These are phyloP conservation scores for Mycena venus DNA, from an alignment of 768 basidiomycete species.

Conservation along the genomic window DNA sequence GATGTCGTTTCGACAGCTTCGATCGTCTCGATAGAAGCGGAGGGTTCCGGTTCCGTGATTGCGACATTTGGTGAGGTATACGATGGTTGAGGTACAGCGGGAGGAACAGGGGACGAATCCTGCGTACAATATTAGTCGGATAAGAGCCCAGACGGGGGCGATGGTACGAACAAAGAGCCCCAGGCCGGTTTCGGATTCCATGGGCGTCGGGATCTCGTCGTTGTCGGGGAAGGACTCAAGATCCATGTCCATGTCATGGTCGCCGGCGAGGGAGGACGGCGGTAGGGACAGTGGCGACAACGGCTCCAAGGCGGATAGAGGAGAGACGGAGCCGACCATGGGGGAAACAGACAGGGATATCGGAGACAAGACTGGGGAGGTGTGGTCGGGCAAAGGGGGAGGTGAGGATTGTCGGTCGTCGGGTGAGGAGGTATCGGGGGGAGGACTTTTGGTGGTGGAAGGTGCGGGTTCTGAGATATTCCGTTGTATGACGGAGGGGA, in stretches of 20 bases:
- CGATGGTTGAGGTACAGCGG: not conserved
- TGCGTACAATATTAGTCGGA: conserved; percentile 34
- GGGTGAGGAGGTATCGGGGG: conserved; percentile 23
- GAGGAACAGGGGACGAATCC: conserved; percentile 12
- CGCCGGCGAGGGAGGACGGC: conserved; percentile 31
- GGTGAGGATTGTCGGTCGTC: conserved; percentile 37
- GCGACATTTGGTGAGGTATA: not conserved
- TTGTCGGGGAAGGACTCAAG: conserved; percentile 28
- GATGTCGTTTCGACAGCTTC: not conserved
- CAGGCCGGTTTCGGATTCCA: conserved; percentile 22
- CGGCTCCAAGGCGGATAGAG: conserved; percentile 31
- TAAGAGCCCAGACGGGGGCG: conserved; percentile 39
- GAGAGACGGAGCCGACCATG: conserved; percentile 52
- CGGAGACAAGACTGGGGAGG: conserved; percentile 60
- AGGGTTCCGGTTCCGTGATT: not conserved
- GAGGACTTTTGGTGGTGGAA: conserved; percentile 32
- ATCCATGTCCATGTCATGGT: conserved; percentile 33
- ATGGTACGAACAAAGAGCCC: conserved; percentile 36
- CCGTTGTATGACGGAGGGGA: conserved; percentile 39
- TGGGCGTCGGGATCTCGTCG: conserved; percentile 23
- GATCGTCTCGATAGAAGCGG: conserved; percentile 6
- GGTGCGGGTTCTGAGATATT: conserved; percentile 57
- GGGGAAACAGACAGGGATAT: conserved; percentile 53
- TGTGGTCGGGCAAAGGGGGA: conserved; percentile 40
- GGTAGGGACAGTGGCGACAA: conserved; percentile 29